These are phyloP conservation scores for Datura wrightii DNA, from an alignment of 257 asterid genomes.

Conservation along the genomic window DNA sequence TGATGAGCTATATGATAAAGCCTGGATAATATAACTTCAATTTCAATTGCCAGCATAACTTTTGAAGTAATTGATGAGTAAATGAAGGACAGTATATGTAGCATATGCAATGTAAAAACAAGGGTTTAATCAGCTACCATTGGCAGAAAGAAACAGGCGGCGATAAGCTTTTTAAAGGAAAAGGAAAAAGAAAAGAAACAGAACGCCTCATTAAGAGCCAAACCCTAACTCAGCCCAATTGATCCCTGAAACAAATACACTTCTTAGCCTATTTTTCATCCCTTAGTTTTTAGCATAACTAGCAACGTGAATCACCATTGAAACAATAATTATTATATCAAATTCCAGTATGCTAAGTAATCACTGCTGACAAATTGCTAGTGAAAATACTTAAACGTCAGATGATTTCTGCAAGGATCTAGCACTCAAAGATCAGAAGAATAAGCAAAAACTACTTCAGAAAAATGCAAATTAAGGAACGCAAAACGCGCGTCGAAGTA, in stretches of 20 bases:
- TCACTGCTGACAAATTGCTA: neutral
- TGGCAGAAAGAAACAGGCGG: neutral
- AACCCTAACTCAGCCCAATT: slow-evolving; percentile 19
- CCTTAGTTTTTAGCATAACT: neutral
- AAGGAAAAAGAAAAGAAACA: neutral
- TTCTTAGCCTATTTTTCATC: neutral
- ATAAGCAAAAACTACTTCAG: neutral
- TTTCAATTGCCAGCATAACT: neutral
- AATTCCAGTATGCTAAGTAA: neutral
- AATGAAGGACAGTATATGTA: neutral
- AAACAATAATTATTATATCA: neutral
- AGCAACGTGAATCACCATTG: slow-evolving; percentile 3
- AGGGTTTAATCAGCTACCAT: neutral
- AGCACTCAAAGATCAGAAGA: slow-evolving; percentile 10
- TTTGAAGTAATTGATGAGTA: neutral
- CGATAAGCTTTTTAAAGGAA: neutral
- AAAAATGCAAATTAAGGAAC: neutral
- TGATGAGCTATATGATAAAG: neutral
- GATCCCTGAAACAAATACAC: neutral
- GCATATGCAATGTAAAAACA: neutral
- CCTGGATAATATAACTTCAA: neutral
- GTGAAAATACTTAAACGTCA: neutral
- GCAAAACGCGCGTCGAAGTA: neutral
- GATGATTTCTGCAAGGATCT: neutral
- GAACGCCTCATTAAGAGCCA: neutral